phyloP scores from a whole-genome alignment of 2,329 filamentous ascomycete genomes.

The Alternaria infectoria region DNA sequence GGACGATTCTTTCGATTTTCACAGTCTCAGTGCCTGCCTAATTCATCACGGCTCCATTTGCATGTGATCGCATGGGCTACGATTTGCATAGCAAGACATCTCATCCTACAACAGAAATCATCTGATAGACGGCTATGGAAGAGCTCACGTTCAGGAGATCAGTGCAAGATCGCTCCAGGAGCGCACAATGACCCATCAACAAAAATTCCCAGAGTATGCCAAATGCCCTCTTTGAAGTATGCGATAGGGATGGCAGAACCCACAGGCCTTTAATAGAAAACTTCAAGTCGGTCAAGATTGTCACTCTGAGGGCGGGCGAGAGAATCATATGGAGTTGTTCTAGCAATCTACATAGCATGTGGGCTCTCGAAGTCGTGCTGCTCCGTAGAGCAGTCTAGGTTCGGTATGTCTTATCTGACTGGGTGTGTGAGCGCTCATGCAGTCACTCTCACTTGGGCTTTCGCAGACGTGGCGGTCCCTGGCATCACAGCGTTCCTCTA shows the following conservation, averaged over 20 bases:
- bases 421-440: not conserved
- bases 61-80: not conserved
- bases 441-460: not conserved
- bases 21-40: not conserved
- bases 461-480: not conserved
- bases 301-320: too few species aligned
- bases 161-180: too few species aligned
- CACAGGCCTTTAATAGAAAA: not conserved
- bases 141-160: rapidly evolving
- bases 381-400: too few species aligned
- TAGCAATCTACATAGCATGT: rapidly evolving
- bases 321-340: not conserved
- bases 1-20: not conserved
- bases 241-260: not conserved
- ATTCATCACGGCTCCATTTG: not conserved
- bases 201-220: not conserved
- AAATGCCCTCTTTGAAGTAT: not conserved
- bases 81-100: not conserved
- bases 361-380: not conserved
- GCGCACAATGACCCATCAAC: not conserved
- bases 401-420: not conserved
- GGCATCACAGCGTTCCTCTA: not conserved
- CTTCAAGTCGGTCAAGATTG: too few species aligned
- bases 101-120: not conserved
- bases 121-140: not conserved